A percentile compares a stretch with the other conserved stretches of the same genome.
Conservation (phyloP, 768 basidiomycete species). For the Suillus americanus region DNA sequence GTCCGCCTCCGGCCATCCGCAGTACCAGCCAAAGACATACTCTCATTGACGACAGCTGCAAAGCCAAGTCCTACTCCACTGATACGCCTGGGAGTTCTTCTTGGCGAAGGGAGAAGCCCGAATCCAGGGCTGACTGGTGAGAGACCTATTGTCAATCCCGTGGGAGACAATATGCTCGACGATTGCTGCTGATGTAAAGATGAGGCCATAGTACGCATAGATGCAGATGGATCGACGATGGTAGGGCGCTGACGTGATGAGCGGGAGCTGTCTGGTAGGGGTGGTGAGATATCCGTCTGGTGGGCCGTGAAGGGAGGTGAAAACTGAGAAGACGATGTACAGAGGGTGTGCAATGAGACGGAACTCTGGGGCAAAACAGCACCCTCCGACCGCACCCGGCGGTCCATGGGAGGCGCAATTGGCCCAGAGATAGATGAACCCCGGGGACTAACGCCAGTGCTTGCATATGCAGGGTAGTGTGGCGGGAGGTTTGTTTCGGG, state of each 20-base stretch:
- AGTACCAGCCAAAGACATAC: conserved; percentile 10
- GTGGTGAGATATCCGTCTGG: not conserved
- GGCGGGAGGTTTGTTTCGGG: not conserved
- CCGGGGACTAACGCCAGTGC: conserved; percentile 32
- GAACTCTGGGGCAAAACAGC: conserved; percentile 1
- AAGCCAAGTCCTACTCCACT: conserved; percentile 34
- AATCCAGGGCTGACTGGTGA: conserved; percentile 81
- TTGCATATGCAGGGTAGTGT: not conserved
- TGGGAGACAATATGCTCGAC: conserved; percentile 10
- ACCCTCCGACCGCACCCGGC: conserved; percentile 12
- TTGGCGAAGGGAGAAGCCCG: conserved; percentile 55
- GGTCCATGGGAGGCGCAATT: conserved; percentile 14
- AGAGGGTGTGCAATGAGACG: conserved; percentile 9
- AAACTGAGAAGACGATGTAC: not conserved
- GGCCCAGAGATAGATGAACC: conserved; percentile 8
- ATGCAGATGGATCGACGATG: not conserved
- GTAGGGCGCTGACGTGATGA: conserved; percentile 4
- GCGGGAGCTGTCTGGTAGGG: not conserved
- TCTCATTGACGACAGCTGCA: conserved; percentile 32
- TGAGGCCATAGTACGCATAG: conserved; percentile 3
- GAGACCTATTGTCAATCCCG: conserved; percentile 72
- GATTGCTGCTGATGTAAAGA: conserved; percentile 8
- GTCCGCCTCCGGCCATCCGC: conserved; percentile 39
- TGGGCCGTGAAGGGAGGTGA: not conserved
- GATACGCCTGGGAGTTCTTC: conserved; percentile 38